Conservation (phyloP, 305 asterid genomes). For the Fraxinus albicans region DNA sequence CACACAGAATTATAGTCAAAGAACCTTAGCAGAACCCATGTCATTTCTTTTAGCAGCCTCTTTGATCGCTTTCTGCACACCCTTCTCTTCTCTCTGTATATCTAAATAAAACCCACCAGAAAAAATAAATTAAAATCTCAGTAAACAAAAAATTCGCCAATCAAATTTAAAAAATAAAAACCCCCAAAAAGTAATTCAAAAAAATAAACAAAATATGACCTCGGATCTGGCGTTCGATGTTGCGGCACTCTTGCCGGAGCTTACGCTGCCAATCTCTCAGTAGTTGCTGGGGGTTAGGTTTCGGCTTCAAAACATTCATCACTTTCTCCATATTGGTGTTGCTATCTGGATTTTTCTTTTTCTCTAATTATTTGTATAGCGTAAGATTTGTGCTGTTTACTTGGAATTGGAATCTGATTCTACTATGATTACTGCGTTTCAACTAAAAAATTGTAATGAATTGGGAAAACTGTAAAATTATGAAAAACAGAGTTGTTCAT, state of each 20-base stretch:
- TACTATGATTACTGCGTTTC: not conserved
- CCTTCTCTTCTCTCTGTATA: constrained; percentile 88
- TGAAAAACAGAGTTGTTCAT: not conserved
- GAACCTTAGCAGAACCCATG: constrained; percentile 93
- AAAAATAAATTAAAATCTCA: not conserved
- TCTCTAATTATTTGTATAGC: not conserved
- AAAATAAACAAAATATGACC: constrained; percentile 34
- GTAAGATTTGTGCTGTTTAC: not conserved
- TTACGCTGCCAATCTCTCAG: constrained; percentile 97
- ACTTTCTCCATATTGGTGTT: constrained; percentile 54
- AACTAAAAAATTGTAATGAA: not conserved
- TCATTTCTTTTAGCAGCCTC: constrained; percentile 92
- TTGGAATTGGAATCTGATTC: not conserved
- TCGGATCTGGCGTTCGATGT: constrained; percentile 88
- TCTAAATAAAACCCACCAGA: constrained; percentile 44
- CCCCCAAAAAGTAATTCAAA: not conserved
- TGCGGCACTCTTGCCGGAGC: constrained; percentile 86
- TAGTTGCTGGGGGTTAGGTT: constrained; percentile 78
- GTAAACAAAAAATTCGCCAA: not conserved
- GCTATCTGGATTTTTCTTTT: not conserved
- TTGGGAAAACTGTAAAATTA: not conserved
- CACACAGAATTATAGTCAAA: constrained; percentile 3
- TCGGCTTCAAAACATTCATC: constrained; percentile 70
- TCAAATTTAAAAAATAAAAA: not conserved
- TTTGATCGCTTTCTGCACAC: constrained; percentile 84